Base-by-base conservation (phyloP, 306 rosid genomes). In the Prunus fruticosa region DNA sequence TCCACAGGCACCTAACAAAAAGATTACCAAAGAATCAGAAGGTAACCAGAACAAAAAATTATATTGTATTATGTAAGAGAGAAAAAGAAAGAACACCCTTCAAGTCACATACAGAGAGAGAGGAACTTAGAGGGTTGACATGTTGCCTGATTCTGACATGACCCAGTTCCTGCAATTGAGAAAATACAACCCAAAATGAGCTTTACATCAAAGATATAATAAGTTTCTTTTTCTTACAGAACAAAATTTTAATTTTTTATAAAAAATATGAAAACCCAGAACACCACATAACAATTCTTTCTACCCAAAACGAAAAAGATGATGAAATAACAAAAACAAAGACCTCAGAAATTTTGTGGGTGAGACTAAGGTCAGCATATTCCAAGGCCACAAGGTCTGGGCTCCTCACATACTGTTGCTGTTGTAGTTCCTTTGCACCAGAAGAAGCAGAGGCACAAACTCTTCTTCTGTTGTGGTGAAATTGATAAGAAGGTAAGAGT, bases 71-170 rank as follows among this genome's bases (percentile, higher is more conserved):
- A 16, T 58, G 58, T 5, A 74, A 41, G 6, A 61, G 10, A 54
- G 27, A 15, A 46, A 81, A 79, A 46, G 23, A 13, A 51, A 77
- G 18, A 25, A 71, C 13, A 75, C 62, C 22, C 72, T 6, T 51
- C n/a, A 13, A 72, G 50, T 38, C 73, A 84, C 96, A 71, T 90
- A 94, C 97, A 51, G 93, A 82, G 82, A 89, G 88, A 77, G 95
- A 89, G 34, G 87, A 62, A 64, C 95, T 91, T 1, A 94, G 89
- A 41, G 98, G 98, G 63, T 94, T 94, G 46, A 92, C 98, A 86
- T 92, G 97, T 82, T 92, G 98, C 81, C 98, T 89, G 81, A 94
- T 89, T 74, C 97, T 92, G 61, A 89, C 87, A 69, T 85, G 95
- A 78, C 93, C 96, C 81, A 83, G 58, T 73, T 89, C 96, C 98